phyloP scores from a whole-genome alignment of 768 basidiomycete species.

The Macrolepiota dolichaula region DNA sequence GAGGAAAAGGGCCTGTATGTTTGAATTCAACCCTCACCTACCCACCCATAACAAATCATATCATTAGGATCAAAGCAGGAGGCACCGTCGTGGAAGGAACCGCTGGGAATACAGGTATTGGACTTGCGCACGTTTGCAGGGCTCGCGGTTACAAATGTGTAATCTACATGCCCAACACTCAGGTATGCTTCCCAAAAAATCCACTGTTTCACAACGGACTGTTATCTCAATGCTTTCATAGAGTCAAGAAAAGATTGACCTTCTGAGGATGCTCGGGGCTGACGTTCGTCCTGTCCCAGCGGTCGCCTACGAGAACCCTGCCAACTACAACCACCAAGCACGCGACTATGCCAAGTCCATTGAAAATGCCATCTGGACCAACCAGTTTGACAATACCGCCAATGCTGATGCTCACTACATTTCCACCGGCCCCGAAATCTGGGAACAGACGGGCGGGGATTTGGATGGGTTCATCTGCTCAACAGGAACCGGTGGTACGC shows the following conservation, averaged over 20 bases:
- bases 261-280: constrained; percentile 94
- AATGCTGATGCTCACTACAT: constrained; percentile 86
- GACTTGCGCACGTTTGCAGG: constrained; percentile 92
- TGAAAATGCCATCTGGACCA: constrained; percentile 89
- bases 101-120: constrained; percentile 97
- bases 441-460: constrained; percentile 78
- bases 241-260: constrained; percentile 98
- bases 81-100: constrained; percentile 98
- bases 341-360: constrained; percentile 74
- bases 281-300: constrained; percentile 96
- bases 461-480: constrained; percentile 92
- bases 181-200: constrained; percentile 41
- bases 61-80: constrained; percentile 73
- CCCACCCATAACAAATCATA: not conserved
- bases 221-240: constrained; percentile 27
- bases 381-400: constrained; percentile 97
- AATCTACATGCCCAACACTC: constrained; percentile 97
- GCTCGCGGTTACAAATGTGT: constrained; percentile 94
- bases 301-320: constrained; percentile 91
- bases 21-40: not conserved
- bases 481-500: constrained; percentile 94
- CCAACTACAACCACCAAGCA: constrained; percentile 98
- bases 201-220: not conserved
- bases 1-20: constrained; percentile 79
- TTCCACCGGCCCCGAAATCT: constrained; percentile 95